phyloP scores from a whole-genome alignment of 1,139 yeast genomes.

The Taphrina pruni region DNA sequence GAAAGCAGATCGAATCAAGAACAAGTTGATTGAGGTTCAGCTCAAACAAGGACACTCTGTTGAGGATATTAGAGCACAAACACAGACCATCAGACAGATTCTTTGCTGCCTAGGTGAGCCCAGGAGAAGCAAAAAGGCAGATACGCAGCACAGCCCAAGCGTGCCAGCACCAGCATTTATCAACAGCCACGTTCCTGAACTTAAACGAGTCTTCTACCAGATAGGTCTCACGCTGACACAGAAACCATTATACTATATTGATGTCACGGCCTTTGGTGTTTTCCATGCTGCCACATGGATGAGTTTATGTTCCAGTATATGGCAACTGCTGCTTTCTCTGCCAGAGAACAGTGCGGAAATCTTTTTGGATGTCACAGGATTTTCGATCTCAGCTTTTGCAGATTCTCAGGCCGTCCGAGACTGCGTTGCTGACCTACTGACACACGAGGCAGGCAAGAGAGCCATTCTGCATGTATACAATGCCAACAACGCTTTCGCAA shows the following conservation, averaged over 20 bases:
- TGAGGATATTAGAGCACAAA: background rate
- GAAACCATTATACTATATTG: slow-evolving; percentile 9
- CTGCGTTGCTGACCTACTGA: background rate
- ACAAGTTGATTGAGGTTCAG: slow-evolving; percentile 14
- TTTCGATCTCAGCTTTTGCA: background rate
- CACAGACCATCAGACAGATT: background rate
- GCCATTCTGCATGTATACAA: slow-evolving; percentile 17
- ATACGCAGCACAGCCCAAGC: background rate
- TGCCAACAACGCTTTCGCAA: slow-evolving; percentile 6
- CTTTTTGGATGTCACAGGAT: slow-evolving; percentile 14
- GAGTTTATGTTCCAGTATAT: slow-evolving; percentile 9
- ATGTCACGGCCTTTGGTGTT: background rate
- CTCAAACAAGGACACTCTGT: slow-evolving; percentile 16
- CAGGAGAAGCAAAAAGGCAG: background rate
- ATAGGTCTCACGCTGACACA: slow-evolving; percentile 13
- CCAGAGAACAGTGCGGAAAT: background rate
- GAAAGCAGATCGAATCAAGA: slow-evolving; percentile 10
- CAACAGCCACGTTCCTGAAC: slow-evolving; percentile 5
- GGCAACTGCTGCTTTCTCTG: slow-evolving; percentile 1
- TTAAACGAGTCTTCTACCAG: slow-evolving; percentile 3
- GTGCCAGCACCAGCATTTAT: background rate
- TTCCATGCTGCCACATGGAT: slow-evolving; percentile 16
- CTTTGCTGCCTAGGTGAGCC: slow-evolving; percentile 17
- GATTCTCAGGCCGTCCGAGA: background rate
- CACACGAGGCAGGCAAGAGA: background rate